Base-by-base conservation (phyloP, 2,329 filamentous ascomycete species). In the Sodiomyces alkalinus region DNA sequence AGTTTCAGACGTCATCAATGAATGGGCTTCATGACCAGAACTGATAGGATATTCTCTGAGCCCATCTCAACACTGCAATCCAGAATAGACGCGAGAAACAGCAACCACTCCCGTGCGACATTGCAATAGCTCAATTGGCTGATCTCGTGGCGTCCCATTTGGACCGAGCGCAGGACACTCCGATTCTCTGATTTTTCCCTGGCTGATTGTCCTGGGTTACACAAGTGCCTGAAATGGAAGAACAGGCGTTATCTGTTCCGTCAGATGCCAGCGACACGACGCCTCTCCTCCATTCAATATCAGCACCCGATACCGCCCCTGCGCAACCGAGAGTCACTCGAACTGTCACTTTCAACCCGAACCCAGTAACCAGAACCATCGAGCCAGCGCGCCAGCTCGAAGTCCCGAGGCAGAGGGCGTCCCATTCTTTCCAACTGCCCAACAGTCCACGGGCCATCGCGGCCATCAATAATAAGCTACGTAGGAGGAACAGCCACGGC, bases 391-490 rank as follows among this genome's bases (percentile, higher is more conserved):
- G n/a, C n/a, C 59, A 61, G 24, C 42, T 57, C 11, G 42, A 42
- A 10, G 41, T 44, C 22, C 36, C 34, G 29, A 25, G 36, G 31
- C 21, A 47, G 34, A 32, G 31, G 36, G 34, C 52, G 31, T 59
- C 52, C 15, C 22, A 42, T 30, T 35, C 41, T 24, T 38, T 42
- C 39, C 34, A 33, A 33, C 37, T 42, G 35, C 49, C 52, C 33
- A 47, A 41, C 38, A 49, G 46, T 46, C 40, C 51, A 43, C 26
- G 41, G 39, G 63, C 69, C 12, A 75, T 93, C 15, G 74, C 83
- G 5, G 71, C 79, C 3, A 58, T 94, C 41, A 93, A 94, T 55
- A 87, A 64, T 64, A 92, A 86, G 55, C 64, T 94, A 26, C 76
- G 82, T 30, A 67, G 87, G 44, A 71, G 86, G 39, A 90, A 93